phyloP scores from a whole-genome alignment of 306 rosid genomes.

The Castanea mollissima region DNA sequence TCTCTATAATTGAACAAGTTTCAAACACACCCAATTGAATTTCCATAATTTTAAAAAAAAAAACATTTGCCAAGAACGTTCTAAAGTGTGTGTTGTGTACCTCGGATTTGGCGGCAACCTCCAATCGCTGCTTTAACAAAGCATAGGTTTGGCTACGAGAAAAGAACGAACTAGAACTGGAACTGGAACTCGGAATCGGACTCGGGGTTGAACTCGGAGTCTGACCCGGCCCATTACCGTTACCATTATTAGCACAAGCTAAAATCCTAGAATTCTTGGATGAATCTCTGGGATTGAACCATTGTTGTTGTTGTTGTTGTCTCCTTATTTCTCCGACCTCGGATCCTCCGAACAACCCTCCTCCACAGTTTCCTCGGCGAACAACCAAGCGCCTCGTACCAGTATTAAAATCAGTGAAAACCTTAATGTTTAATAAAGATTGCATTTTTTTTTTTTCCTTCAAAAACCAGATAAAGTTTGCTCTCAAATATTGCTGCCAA shows the following conservation, averaged over 20 bases:
- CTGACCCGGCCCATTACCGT: conserved; percentile 38
- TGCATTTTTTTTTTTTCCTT: conserved; percentile 43
- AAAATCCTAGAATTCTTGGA: conserved; percentile 29
- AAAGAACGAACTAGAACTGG: conserved; percentile 50
- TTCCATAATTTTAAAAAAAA: background rate
- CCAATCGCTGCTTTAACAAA: conserved; percentile 79
- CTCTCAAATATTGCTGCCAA: background rate
- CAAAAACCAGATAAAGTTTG: too few species aligned
- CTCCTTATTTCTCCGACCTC: conserved; percentile 18
- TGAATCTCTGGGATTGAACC: conserved; percentile 11
- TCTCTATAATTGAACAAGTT: too few species aligned
- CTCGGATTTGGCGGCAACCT: conserved; percentile 91
- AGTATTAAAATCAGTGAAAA: conserved; percentile 37
- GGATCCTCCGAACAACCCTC: conserved; percentile 4
- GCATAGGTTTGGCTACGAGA: conserved; percentile 81
- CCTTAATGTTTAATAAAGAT: conserved; percentile 45
- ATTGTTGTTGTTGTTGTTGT: background rate
- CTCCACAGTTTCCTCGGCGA: conserved; percentile 26
- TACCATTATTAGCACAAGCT: conserved; percentile 43
- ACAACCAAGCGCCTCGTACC: conserved; percentile 20
- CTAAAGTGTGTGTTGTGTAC: conserved; percentile 19
- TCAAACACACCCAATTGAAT: too few species aligned
- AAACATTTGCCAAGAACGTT: background rate
- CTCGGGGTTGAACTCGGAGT: conserved; percentile 28
- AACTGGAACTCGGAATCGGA: conserved; percentile 35